A percentile compares a stretch with the other conserved stretches of the same genome.
These are phyloP conservation scores for Ophiocordyceps unilateralis DNA, from an alignment of 2,329 filamentous ascomycete species.

Conservation along the genomic window DNA sequence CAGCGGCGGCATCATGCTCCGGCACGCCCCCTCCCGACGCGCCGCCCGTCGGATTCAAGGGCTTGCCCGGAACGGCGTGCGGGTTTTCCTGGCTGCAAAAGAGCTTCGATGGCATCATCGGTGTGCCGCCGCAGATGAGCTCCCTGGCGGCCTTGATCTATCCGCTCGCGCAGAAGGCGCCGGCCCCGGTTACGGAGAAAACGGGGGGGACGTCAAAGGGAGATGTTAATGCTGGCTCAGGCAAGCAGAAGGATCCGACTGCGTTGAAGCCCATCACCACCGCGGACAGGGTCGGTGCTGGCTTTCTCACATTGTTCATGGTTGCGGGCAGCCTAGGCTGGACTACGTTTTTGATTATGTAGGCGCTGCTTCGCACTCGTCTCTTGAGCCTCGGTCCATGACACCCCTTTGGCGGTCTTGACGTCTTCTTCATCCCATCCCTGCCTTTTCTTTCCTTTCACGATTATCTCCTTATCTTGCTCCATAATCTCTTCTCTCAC, in stretches of 20 bases:
- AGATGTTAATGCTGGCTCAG: slow-evolving; percentile 16
- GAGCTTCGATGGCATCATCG: slow-evolving; percentile 39
- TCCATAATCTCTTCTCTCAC: too few relatives aligned
- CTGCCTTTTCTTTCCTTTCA: too few relatives aligned
- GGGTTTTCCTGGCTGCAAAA: slow-evolving; percentile 46
- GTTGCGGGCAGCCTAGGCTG: slow-evolving; percentile 30
- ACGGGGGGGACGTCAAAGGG: slow-evolving; percentile 44
- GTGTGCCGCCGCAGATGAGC: slow-evolving; percentile 55
- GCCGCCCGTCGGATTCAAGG: slow-evolving; percentile 20
- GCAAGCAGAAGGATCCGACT: slow-evolving; percentile 11
- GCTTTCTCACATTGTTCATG: slow-evolving; percentile 34
- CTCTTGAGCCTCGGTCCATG: too few relatives aligned
- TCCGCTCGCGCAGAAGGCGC: slow-evolving; percentile 28
- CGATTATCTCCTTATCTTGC: too few relatives aligned
- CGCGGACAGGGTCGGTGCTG: slow-evolving; percentile 36
- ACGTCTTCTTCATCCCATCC: too few relatives aligned
- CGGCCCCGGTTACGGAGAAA: slow-evolving; percentile 29
- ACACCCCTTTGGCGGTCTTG: too few relatives aligned
- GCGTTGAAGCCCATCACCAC: slow-evolving; percentile 22
- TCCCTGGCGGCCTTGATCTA: slow-evolving; percentile 47
- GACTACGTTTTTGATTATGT: slow-evolving; percentile 28
- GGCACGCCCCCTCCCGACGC: slow-evolving; percentile 21
- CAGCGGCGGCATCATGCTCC: slow-evolving; percentile 33
- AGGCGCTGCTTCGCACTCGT: slow-evolving; percentile 4
- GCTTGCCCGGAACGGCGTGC: slow-evolving; percentile 41